Percentiles rank a stretch among this genome's conserved stretches.
Conservation (phyloP, 164 flowering plant species). For the Tetracentron sinense region DNA sequence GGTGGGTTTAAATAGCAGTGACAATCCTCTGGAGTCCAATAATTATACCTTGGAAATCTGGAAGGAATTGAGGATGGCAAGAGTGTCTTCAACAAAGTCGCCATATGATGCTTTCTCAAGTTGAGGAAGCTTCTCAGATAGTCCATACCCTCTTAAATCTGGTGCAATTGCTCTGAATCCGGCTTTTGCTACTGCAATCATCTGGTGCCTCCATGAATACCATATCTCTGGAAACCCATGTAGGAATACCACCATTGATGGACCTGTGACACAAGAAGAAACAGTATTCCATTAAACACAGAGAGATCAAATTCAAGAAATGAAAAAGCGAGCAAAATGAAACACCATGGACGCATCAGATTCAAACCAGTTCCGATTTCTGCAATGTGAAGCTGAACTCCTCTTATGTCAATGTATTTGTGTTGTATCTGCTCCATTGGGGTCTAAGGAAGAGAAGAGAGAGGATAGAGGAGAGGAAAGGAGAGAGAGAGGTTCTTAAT, state of each 20-base stretch:
- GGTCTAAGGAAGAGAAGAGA: neutral
- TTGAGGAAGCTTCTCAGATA: slow-evolving; percentile 46
- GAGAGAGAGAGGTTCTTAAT: neutral
- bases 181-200: slow-evolving; percentile 48
- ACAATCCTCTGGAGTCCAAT: too few relatives aligned
- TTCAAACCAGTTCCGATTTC: slow-evolving; percentile 35
- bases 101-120: slow-evolving; percentile 31
- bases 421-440: slow-evolving; percentile 37
- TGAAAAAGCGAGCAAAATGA: too few relatives aligned
- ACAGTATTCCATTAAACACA: too few relatives aligned
- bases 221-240: slow-evolving; percentile 54
- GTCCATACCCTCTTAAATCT: slow-evolving; percentile 63
- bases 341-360: too few relatives aligned
- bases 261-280: slow-evolving; percentile 4
- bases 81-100: slow-evolving; percentile 30
- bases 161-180: slow-evolving; percentile 50
- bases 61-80: slow-evolving; percentile 25
- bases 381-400: slow-evolving; percentile 47
- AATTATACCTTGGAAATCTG: slow-evolving; percentile 23
- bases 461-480: neutral
- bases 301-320: too few relatives aligned
- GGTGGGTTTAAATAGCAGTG: neutral
- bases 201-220: slow-evolving; percentile 69
- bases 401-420: slow-evolving; percentile 31
- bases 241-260: slow-evolving; percentile 20